Percentiles rank a stretch among this genome's conserved stretches.
phyloP scores from a whole-genome alignment of 768 basidiomycete species.

The Lentinula guzmanii region DNA sequence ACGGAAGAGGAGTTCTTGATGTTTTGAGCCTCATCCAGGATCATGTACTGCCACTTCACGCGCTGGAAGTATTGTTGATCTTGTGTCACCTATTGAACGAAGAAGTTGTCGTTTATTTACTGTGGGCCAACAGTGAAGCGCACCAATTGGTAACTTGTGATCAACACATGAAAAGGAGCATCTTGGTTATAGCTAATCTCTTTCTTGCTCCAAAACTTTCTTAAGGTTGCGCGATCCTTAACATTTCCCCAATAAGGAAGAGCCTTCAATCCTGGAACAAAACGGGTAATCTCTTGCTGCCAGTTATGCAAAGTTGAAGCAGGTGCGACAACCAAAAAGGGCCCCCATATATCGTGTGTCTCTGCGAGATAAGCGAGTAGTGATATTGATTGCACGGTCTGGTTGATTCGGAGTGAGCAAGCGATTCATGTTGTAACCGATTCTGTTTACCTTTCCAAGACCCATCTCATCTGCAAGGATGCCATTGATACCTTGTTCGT shows the following conservation, averaged over 20 bases:
- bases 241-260: constrained; percentile 98
- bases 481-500: constrained; percentile 99
- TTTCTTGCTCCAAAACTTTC: constrained; percentile 98
- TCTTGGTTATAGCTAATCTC: constrained; percentile 93
- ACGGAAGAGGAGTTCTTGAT: constrained; percentile 97
- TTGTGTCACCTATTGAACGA: constrained; percentile 65
- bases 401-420: not conserved
- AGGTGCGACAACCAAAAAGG: constrained; percentile 96
- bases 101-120: not conserved
- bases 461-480: constrained; percentile 99
- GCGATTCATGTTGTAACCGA: not conserved
- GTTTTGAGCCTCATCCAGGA: constrained; percentile 98
- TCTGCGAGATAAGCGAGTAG: constrained; percentile 94
- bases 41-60: constrained; percentile 99
- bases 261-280: constrained; percentile 90
- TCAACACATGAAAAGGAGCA: constrained; percentile 93
- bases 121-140: constrained; percentile 17
- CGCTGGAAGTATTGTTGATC: constrained; percentile 98
- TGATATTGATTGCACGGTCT: constrained; percentile 98
- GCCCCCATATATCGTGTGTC: constrained; percentile 98
- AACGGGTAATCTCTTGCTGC: constrained; percentile 97
- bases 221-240: constrained; percentile 88
- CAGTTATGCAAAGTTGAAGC: constrained; percentile 98
- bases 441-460: constrained; percentile 62
- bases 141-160: constrained; percentile 95